Evolutionary conservation across 2,329 filamentous ascomycete genomes (phyloP), one percentile per base, ranked within the genome.

Genomic region (Sclerotinia spermophila): DNA sequence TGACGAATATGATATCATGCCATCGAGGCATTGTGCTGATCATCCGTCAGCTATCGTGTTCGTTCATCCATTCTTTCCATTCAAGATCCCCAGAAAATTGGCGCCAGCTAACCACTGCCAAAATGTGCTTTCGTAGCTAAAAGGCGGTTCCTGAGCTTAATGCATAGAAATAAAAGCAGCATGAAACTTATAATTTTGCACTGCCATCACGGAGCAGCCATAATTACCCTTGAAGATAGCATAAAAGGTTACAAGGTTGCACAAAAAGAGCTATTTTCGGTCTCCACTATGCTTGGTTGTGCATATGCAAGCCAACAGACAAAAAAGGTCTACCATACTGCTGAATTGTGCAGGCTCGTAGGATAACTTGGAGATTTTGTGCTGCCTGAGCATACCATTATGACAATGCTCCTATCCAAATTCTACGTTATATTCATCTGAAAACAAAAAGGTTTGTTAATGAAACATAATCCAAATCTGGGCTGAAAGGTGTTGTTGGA

Each of bases 301-400:
- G 67, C 58, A 69, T 69, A 69, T 69, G 67, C 67, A 65, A 69
- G 67, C 67, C 67, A 68, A 40, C 66, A 68, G 66, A 61, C 67
- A 45, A 45, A 53, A 68, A 45, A 68, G 27, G 53, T 59, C 55
- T n/a, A 38, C 45, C 65, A 66, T 44, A 65, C 67, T 64, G 67
- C 67, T 69, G 67, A 69, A 66, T 53, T 69, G 38, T 69, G 59
- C 59, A 64, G 59, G 59, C 53, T 53, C 6, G 1, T 6, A 53
- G 13, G 48, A 51, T 27, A 53, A 56, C 38, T 53, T 35, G 35
- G 67, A 62, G 35, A 45, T 56, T 45, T 40, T 30, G 59, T 69
- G 45, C 68, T 56, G 35, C 42, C 48, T 53, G 30, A 42, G 35
- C 48, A 48, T 67, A 42, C 35, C 45, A 67, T 59, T 67, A 11